Conservation (phyloP, 768 basidiomycete genomes). For the Mycena albidolilacea region DNA sequence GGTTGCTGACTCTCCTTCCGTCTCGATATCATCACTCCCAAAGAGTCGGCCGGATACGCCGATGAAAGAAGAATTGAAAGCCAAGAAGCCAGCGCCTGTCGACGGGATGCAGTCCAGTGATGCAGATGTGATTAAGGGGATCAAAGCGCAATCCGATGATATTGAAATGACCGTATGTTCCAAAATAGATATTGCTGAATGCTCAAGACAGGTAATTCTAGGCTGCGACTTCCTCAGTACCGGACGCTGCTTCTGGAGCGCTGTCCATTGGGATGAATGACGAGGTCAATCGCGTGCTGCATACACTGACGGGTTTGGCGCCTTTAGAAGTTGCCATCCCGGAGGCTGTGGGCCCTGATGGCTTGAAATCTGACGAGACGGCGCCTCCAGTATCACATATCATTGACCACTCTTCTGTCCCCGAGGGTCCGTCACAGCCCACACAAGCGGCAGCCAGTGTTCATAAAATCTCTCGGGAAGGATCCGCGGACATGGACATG, state of each 20-base stretch:
- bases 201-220: not conserved
- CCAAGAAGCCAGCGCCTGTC: not conserved
- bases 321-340: conserved; percentile 8
- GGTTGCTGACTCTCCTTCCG: not conserved
- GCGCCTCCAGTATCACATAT: not conserved
- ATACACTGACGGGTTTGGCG: conserved; percentile 11
- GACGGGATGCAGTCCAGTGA: not conserved
- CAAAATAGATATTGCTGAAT: not conserved
- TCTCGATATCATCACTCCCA: not conserved
- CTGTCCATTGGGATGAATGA: conserved; percentile 12
- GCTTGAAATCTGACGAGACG: conserved; percentile 9
- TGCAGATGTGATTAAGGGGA: not conserved
- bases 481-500: conserved; percentile 9
- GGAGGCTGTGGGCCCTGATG: not conserved
- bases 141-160: not conserved
- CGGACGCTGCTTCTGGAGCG: not conserved
- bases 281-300: conserved; percentile 30
- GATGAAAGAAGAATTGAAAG: not conserved
- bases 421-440: not conserved
- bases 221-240: not conserved
- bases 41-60: not conserved
- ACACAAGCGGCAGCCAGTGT: not conserved
- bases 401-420: not conserved
- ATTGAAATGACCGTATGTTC: conserved; percentile 17
- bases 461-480: not conserved